phyloP scores from a whole-genome alignment of 2,329 filamentous ascomycete genomes.

The Colletotrichum lupini region DNA sequence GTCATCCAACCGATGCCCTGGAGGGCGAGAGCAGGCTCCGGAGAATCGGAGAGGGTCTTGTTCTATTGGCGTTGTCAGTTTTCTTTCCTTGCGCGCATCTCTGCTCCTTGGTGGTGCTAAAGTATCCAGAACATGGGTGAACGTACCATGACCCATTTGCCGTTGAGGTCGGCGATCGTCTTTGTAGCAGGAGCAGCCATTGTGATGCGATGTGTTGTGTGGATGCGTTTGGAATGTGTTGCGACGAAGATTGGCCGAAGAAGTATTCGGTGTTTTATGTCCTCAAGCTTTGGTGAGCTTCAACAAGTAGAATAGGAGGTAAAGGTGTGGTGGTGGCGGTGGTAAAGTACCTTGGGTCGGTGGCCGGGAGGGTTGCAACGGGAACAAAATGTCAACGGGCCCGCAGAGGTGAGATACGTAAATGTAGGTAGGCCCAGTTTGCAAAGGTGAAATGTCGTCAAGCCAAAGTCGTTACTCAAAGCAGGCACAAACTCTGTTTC shows the following conservation, averaged over 20 bases:
- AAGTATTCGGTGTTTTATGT: not conserved
- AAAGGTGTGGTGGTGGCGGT: not conserved
- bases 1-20: constrained; percentile 79
- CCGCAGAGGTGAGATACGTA: constrained; percentile 8
- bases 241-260: not conserved
- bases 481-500: constrained; percentile 5
- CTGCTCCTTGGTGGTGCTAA: not conserved
- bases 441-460: constrained; percentile 6
- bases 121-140: not conserved
- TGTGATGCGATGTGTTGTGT: not conserved
- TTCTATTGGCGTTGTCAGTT: constrained; percentile 66
- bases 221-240: not conserved
- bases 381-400: not conserved
- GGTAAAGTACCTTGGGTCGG: not conserved
- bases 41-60: constrained; percentile 75
- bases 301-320: not conserved
- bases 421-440: not conserved
- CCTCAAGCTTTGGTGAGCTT: not conserved
- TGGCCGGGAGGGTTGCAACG: not conserved
- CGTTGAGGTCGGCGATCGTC: constrained; percentile 75
- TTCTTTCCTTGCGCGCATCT: not conserved
- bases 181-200: constrained; percentile 80
- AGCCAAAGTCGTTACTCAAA: constrained; percentile 12
- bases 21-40: constrained; percentile 76
- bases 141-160: constrained; percentile 76